Conservation (phyloP, 148 eudicot species). For the Chenopodium album region DNA sequence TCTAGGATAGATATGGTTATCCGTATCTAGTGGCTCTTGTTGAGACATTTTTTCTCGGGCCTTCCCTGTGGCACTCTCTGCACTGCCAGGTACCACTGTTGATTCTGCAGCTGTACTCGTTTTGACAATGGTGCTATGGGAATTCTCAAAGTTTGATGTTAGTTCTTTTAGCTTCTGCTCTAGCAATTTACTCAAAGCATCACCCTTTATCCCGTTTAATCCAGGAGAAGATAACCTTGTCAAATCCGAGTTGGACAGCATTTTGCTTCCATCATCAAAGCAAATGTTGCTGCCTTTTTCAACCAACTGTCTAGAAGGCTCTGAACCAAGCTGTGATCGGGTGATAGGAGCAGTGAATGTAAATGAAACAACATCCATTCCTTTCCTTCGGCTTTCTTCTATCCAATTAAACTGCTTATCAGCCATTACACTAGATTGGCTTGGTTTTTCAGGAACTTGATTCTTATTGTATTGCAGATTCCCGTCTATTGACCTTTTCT, state of each 20-base stretch:
- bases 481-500: conserved; percentile 68
- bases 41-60: conserved; percentile 28
- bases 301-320: conserved; percentile 26
- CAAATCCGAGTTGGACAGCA: conserved; percentile 38
- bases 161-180: conserved; percentile 81
- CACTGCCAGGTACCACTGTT: conserved; percentile 33
- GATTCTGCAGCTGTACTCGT: conserved; percentile 33
- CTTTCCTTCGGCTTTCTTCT: conserved; percentile 63
- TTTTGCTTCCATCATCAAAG: conserved; percentile 42
- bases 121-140: conserved; percentile 33
- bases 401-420: conserved; percentile 45
- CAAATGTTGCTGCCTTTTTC: conserved; percentile 29
- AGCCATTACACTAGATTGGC: conserved; percentile 29
- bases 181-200: conserved; percentile 67
- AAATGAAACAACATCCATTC: conserved; percentile 85
- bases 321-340: conserved; percentile 41
- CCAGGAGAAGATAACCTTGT: conserved; percentile 44
- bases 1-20: conserved; percentile 28
- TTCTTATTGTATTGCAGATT: conserved; percentile 36
- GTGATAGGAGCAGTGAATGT: conserved; percentile 86
- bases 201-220: conserved; percentile 53
- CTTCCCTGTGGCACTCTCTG: conserved; percentile 28
- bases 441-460: conserved; percentile 27
- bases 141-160: conserved; percentile 43
- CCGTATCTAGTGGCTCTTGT: conserved; percentile 20